phyloP scores from a whole-genome alignment of 208 protist species.

The Trypanosoma congolense region DNA sequence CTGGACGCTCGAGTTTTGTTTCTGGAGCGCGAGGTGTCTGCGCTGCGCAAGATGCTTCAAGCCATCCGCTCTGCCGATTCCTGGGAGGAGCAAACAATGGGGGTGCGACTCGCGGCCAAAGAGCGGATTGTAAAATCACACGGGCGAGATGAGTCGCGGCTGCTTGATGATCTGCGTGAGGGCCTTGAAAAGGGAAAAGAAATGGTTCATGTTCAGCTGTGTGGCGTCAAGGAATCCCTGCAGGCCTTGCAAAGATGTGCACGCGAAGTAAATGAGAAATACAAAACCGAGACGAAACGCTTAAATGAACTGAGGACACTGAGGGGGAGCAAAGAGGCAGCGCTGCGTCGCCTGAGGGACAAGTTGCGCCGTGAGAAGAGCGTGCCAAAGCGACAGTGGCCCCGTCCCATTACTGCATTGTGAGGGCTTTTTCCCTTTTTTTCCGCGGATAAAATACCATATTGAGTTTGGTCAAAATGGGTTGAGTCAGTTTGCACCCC shows the following conservation, averaged over 20 bases:
- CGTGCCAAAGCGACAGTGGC: background rate
- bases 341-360: slow-evolving; percentile 5
- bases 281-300: background rate
- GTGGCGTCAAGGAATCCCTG: background rate
- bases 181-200: background rate
- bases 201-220: slow-evolving; percentile 2
- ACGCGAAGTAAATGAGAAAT: slow-evolving; percentile 5
- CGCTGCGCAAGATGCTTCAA: slow-evolving; percentile 49
- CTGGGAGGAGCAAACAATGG: background rate
- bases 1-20: slow-evolving; percentile 66
- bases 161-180: slow-evolving; percentile 1
- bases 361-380: slow-evolving; percentile 6
- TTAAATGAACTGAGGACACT: slow-evolving; percentile 6
- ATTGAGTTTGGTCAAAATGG: no score
- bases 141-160: background rate
- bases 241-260: background rate
- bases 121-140: background rate
- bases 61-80: slow-evolving; percentile 20
- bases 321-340: slow-evolving; percentile 1
- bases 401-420: background rate
- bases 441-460: no score
- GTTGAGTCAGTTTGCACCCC: no score
- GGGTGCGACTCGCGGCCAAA: background rate
- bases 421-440: background rate
- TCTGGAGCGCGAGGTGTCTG: slow-evolving; percentile 52